Conservation (phyloP, 2,329 filamentous ascomycete genomes). For the Fusarium sp. region DNA sequence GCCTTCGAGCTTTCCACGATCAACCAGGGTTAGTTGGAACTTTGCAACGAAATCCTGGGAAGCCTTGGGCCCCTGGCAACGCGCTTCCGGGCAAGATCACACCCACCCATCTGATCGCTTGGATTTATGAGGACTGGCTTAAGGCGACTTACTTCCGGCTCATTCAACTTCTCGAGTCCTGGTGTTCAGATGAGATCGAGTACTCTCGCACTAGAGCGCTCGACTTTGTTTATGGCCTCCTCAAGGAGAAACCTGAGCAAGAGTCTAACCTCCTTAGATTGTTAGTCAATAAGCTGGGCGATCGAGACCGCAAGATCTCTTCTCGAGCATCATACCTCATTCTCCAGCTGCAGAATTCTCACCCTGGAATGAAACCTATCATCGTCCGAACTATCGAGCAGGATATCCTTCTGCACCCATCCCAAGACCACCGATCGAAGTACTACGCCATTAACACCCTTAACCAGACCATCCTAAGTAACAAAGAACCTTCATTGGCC, state of each 20-base stretch:
- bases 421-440: slow-evolving; percentile 87
- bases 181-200: slow-evolving; percentile 95
- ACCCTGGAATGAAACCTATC: slow-evolving; percentile 93
- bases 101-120: slow-evolving; percentile 82
- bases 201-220: slow-evolving; percentile 90
- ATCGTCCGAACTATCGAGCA: slow-evolving; percentile 88
- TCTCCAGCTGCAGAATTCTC: slow-evolving; percentile 88
- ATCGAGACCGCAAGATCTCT: slow-evolving; percentile 94
- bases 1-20: slow-evolving; percentile 80
- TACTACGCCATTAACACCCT: slow-evolving; percentile 98
- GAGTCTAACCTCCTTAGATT: slow-evolving; percentile 93
- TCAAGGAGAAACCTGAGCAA: slow-evolving; percentile 97
- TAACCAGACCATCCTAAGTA: slow-evolving; percentile 94
- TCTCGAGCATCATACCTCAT: slow-evolving; percentile 93
- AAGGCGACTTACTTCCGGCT: slow-evolving; percentile 95
- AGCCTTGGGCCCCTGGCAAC: slow-evolving; percentile 75
- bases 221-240: slow-evolving; percentile 89
- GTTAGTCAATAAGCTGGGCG: slow-evolving; percentile 95
- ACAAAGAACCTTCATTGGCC: slow-evolving; percentile 83
- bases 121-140: slow-evolving; percentile 95
- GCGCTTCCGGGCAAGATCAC: slow-evolving; percentile 79
- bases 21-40: slow-evolving; percentile 82
- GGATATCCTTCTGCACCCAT: slow-evolving; percentile 87
- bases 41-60: slow-evolving; percentile 70
- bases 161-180: slow-evolving; percentile 88